Conservation (phyloP, 768 basidiomycete genomes). For the Mycena maculata region DNA sequence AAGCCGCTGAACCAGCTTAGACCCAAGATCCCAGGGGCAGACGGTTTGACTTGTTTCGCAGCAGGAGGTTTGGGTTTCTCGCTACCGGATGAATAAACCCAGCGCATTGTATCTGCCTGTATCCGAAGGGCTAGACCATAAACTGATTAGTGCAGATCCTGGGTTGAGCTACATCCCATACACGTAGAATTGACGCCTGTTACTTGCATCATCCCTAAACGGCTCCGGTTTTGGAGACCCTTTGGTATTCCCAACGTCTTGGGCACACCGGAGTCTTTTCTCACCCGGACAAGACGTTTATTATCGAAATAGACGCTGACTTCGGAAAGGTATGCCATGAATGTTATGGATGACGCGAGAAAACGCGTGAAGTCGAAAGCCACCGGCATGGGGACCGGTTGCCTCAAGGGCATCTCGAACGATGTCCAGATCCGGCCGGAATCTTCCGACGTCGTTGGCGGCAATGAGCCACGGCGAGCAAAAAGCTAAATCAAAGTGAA, state of each 20-base stretch:
- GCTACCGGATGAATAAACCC: conserved; percentile 76
- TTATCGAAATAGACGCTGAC: conserved; percentile 88
- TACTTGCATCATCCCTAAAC: conserved; percentile 75
- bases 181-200: conserved; percentile 71
- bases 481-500: conserved; percentile 64
- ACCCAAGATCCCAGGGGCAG: conserved; percentile 59
- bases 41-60: conserved; percentile 45
- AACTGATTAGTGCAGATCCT: background rate
- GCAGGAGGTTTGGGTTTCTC: conserved; percentile 61
- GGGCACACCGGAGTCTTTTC: conserved; percentile 69
- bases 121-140: conserved; percentile 72
- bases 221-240: conserved; percentile 67
- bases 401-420: conserved; percentile 90
- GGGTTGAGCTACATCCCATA: conserved; percentile 46
- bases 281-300: conserved; percentile 72
- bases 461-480: conserved; percentile 80
- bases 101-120: conserved; percentile 82
- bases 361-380: conserved; percentile 92
- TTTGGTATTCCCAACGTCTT: conserved; percentile 64
- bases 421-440: conserved; percentile 75
- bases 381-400: conserved; percentile 81
- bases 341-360: conserved; percentile 90
- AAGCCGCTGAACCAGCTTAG: conserved; percentile 57
- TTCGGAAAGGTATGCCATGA: conserved; percentile 84
- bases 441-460: conserved; percentile 45